phyloP scores from a whole-genome alignment of 116 monocot genomes.

The Dioscorea cayenensis region DNA sequence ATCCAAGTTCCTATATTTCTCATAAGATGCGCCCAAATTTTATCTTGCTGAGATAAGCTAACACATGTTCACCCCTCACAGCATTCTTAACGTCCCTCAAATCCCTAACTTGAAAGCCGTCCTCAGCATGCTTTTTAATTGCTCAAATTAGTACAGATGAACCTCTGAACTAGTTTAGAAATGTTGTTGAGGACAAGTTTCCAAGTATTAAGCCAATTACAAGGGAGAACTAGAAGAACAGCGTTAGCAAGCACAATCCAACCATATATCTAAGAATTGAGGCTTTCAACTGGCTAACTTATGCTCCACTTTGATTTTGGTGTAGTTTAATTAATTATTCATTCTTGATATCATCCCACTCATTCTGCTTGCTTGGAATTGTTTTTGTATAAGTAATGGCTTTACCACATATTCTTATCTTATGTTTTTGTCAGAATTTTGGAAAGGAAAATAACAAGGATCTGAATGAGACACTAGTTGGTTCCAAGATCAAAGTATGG shows the following conservation, averaged over 20 bases:
- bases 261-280: no score
- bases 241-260: no score
- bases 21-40: slow-evolving; percentile 65
- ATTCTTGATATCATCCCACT: not conserved
- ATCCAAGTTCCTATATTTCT: slow-evolving; percentile 20
- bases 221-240: no score
- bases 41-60: slow-evolving; percentile 32
- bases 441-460: slow-evolving; percentile 1
- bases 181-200: no score
- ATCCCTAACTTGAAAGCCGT: no score
- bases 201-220: no score
- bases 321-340: not conserved
- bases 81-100: no score
- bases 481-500: slow-evolving; percentile 45
- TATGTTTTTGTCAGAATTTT: slow-evolving; percentile 7
- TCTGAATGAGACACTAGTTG: slow-evolving; percentile 20
- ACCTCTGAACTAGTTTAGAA: no score
- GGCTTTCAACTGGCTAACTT: no score
- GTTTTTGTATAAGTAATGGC: not conserved
- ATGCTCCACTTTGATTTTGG: not conserved
- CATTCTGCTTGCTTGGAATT: not conserved
- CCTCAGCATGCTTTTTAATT: no score
- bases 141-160: no score
- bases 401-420: not conserved
- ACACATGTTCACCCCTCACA: no score